These are phyloP conservation scores for Pythium dissimile DNA, from an alignment of 352 stramenopile genomes.

Conservation along the genomic window DNA sequence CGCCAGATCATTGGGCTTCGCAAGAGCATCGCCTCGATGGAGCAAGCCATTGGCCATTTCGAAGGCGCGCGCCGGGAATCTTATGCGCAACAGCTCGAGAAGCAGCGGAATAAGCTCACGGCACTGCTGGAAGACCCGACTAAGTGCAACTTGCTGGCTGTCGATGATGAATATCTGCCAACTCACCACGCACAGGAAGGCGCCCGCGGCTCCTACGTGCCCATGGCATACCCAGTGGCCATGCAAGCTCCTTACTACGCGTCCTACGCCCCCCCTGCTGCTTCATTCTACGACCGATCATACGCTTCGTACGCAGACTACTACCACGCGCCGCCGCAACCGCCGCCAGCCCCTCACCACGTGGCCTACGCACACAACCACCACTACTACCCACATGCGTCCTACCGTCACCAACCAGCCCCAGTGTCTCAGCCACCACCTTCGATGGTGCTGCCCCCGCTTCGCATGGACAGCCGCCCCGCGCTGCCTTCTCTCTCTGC, in stretches of 20 bases:
- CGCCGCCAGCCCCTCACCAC: not conserved
- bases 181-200: not conserved
- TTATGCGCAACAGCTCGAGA: slow-evolving; percentile 68
- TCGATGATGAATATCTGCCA: slow-evolving; percentile 29
- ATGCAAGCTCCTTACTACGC: slow-evolving; percentile 1
- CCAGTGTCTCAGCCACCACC: not conserved
- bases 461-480: slow-evolving; percentile 13
- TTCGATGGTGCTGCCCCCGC: slow-evolving; percentile 11
- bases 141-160: slow-evolving; percentile 36
- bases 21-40: slow-evolving; percentile 86
- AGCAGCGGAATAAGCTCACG: slow-evolving; percentile 73
- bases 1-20: slow-evolving; percentile 84
- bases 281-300: slow-evolving; percentile 5
- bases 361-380: slow-evolving; percentile 1
- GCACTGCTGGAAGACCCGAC: slow-evolving; percentile 63
- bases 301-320: slow-evolving; percentile 1
- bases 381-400: slow-evolving; percentile 1
- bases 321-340: slow-evolving; percentile 4
- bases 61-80: slow-evolving; percentile 61
- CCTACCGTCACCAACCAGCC: not conserved
- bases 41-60: slow-evolving; percentile 78
- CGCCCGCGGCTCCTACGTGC: not conserved
- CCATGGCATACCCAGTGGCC: not conserved
- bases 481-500: slow-evolving; percentile 16
- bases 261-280: not conserved